phyloP scores from a whole-genome alignment of 176 grass and related monocot genomes.

The Miscanthus lutarioriparius region DNA sequence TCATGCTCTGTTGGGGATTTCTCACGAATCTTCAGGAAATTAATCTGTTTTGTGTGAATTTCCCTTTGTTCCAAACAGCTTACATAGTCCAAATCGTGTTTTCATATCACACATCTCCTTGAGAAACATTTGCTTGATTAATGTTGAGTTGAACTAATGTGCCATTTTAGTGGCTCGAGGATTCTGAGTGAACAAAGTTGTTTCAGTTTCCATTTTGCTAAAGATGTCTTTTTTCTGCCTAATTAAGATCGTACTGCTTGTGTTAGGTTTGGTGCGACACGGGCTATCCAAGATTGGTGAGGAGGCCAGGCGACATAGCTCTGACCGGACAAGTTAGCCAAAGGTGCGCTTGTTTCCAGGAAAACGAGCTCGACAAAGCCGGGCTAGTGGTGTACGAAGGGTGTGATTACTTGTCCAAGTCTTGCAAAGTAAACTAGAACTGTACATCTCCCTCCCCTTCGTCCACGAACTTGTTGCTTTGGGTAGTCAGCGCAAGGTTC shows the following conservation, averaged over 20 bases:
- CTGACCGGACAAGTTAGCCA: conserved; percentile 87
- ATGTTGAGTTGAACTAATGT: background rate
- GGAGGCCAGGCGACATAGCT: conserved; percentile 73
- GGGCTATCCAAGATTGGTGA: conserved; percentile 79
- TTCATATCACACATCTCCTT: background rate
- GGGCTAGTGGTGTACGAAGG: conserved; percentile 70
- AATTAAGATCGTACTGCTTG: background rate
- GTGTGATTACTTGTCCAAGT: conserved; percentile 62
- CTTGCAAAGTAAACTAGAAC: conserved; percentile 59
- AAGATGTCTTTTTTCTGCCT: background rate
- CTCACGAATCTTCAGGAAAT: background rate
- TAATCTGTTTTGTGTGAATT: background rate
- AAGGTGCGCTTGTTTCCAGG: conserved; percentile 76
- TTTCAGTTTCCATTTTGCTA: background rate
- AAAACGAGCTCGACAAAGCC: conserved; percentile 62
- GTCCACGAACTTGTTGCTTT: background rate
- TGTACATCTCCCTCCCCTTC: background rate
- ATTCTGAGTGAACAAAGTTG: background rate
- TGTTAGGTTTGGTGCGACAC: conserved; percentile 89
- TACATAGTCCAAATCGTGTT: background rate
- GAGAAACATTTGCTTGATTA: background rate
- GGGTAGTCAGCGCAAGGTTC: background rate
- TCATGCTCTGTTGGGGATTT: background rate
- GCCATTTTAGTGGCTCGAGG: background rate
- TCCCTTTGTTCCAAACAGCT: background rate